These are phyloP conservation scores for Linum trigynum DNA, from an alignment of 345 rosid species.

Conservation along the genomic window DNA sequence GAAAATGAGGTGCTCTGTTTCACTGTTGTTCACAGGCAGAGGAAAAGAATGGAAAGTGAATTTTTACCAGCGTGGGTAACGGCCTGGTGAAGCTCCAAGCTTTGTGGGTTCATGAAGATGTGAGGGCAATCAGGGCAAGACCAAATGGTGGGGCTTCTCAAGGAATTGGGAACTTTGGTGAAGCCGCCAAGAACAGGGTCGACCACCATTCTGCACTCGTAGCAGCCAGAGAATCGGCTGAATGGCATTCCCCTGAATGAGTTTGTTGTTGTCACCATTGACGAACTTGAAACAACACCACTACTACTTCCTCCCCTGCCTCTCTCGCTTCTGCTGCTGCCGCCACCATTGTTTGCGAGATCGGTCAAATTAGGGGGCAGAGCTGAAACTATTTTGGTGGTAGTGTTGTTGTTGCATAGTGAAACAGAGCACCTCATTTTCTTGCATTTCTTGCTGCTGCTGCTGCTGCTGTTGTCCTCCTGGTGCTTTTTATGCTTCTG, in stretches of 20 bases:
- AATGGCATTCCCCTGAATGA: conserved; percentile 55
- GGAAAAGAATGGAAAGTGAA: not conserved
- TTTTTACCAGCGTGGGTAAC: conserved; percentile 61
- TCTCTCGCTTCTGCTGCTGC: not conserved
- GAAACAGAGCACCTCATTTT: conserved; percentile 73
- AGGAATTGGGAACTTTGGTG: conserved; percentile 39
- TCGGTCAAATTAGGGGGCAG: not conserved
- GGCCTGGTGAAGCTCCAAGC: conserved; percentile 61
- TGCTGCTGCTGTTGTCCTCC: conserved; percentile 4
- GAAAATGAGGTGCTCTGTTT: conserved; percentile 71
- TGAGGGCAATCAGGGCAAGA: conserved; percentile 66
- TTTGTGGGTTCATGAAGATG: conserved; percentile 55
- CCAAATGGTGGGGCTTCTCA: conserved; percentile 36
- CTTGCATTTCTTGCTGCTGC: conserved; percentile 44
- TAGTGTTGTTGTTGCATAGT: conserved; percentile 52
- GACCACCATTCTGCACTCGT: conserved; percentile 71
- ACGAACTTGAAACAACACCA: conserved; percentile 13
- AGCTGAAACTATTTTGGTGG: too few species aligned
- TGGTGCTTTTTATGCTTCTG: not conserved
- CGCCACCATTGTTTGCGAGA: not conserved
- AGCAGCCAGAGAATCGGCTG: conserved; percentile 65
- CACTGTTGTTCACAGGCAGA: conserved; percentile 21
- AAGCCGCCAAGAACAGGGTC: conserved; percentile 52
- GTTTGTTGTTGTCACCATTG: not conserved
- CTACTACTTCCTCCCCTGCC: conserved; percentile 20